Percentiles rank a stretch among this genome's conserved stretches.
phyloP scores from a whole-genome alignment of 1,284 basidiomycete species.

The Tylopilus sp. region DNA sequence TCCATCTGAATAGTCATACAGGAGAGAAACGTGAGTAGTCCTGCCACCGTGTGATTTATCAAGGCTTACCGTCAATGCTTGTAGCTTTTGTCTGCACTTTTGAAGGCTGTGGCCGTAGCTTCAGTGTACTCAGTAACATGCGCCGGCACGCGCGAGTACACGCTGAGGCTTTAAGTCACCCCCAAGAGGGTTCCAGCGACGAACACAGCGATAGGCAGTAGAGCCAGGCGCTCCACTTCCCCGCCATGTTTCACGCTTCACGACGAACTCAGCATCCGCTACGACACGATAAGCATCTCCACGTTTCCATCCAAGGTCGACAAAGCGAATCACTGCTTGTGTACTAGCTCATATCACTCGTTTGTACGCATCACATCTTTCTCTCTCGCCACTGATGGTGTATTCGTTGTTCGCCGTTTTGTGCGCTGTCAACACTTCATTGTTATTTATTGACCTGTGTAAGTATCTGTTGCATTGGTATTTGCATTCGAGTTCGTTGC shows the following conservation, averaged over 20 bases:
- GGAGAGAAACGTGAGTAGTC: conserved; percentile 71
- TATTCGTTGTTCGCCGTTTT: conserved; percentile 12
- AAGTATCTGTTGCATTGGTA: conserved; percentile 13
- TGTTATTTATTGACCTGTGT: conserved; percentile 24
- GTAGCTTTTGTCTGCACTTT: conserved; percentile 72
- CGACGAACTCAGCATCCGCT: conserved; percentile 7
- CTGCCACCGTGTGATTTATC: not conserved
- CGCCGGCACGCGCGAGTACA: conserved; percentile 75
- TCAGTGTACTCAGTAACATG: conserved; percentile 85
- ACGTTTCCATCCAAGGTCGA: not conserved
- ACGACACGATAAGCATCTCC: conserved; percentile 6
- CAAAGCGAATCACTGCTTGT: conserved; percentile 7
- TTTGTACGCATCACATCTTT: conserved; percentile 5
- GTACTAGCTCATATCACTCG: conserved; percentile 12
- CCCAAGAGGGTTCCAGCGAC: conserved; percentile 42
- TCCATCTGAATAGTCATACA: conserved; percentile 79
- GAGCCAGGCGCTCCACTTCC: conserved; percentile 6
- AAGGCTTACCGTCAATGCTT: conserved; percentile 6
- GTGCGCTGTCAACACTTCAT: not conserved
- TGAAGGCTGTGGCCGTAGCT: conserved; percentile 70
- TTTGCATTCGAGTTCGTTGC: conserved; percentile 9
- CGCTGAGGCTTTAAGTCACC: conserved; percentile 37
- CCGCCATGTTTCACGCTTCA: conserved; percentile 9
- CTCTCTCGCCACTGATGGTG: conserved; percentile 2
- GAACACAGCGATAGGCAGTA: conserved; percentile 40